Conservation (phyloP, 2,329 filamentous ascomycete genomes). For the Nigrograna mackinnonii region DNA sequence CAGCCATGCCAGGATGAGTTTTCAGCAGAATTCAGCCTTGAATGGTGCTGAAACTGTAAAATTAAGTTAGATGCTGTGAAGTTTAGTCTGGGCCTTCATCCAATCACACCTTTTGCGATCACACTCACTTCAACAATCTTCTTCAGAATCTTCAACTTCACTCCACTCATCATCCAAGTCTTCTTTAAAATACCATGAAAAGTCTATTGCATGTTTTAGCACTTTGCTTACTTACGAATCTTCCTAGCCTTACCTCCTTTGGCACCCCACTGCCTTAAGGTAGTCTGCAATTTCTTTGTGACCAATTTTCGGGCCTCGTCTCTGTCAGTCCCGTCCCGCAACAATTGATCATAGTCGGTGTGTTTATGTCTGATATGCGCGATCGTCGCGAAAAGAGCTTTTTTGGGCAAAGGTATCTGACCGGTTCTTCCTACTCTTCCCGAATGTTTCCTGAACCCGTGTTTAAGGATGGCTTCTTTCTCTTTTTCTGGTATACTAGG, state of each 20-base stretch:
- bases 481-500: slow-evolving; percentile 44
- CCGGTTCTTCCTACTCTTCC: slow-evolving; percentile 53
- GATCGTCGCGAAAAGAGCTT: slow-evolving; percentile 51
- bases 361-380: slow-evolving; percentile 55
- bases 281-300: slow-evolving; percentile 19
- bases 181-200: too few relatives aligned
- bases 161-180: too few relatives aligned
- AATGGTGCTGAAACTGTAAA: too few relatives aligned
- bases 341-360: slow-evolving; percentile 51
- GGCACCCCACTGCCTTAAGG: slow-evolving; percentile 28
- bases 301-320: slow-evolving; percentile 27
- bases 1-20: too few relatives aligned
- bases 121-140: too few relatives aligned
- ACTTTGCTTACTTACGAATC: too few relatives aligned
- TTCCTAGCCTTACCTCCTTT: slow-evolving; percentile 19
- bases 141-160: too few relatives aligned
- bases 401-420: slow-evolving; percentile 42
- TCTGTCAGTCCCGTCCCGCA: slow-evolving; percentile 21
- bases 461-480: slow-evolving; percentile 40
- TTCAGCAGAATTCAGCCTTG: too few relatives aligned
- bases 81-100: too few relatives aligned
- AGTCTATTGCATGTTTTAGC: too few relatives aligned
- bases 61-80: too few relatives aligned
- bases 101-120: too few relatives aligned
- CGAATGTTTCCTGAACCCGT: slow-evolving; percentile 51